Conservation (phyloP, 345 rosid species). For the Acer campestre region DNA sequence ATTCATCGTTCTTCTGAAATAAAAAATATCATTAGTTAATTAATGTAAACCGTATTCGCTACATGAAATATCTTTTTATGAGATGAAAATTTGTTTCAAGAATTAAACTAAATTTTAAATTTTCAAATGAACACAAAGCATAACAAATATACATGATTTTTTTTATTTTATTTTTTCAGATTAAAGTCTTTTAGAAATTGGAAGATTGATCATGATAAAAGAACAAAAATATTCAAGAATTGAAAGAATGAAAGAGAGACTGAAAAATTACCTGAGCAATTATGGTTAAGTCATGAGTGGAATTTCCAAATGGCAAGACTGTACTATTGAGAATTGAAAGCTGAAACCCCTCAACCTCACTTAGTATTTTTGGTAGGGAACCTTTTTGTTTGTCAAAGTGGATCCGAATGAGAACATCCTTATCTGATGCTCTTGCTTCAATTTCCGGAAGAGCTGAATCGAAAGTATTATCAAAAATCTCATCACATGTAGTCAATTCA, state of each 20-base stretch:
- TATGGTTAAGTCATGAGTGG: constrained; percentile 63
- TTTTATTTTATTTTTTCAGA: too few species aligned
- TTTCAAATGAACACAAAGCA: too few species aligned
- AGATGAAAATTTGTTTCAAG: too few species aligned
- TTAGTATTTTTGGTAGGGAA: constrained; percentile 40
- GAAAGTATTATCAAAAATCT: constrained; percentile 32
- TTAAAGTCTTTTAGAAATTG: neutral
- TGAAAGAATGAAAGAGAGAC: neutral
- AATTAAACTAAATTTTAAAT: too few species aligned
- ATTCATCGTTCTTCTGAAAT: constrained; percentile 49
- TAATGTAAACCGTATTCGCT: too few species aligned
- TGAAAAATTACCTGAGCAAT: constrained; percentile 55
- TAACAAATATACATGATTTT: too few species aligned
- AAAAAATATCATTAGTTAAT: neutral
- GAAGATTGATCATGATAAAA: neutral
- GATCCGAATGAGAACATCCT: constrained; percentile 61
- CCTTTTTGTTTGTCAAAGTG: constrained; percentile 63
- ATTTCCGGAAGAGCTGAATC: constrained; percentile 61
- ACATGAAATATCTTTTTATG: too few species aligned
- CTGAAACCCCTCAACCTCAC: constrained; percentile 51
- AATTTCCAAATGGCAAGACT: constrained; percentile 63
- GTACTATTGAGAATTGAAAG: constrained; percentile 54
- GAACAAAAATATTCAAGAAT: neutral
- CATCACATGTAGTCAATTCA: constrained; percentile 45
- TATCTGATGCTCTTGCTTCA: constrained; percentile 59